Base-by-base conservation (phyloP, 176 grass and related monocot species). In the Zea luxurians region DNA sequence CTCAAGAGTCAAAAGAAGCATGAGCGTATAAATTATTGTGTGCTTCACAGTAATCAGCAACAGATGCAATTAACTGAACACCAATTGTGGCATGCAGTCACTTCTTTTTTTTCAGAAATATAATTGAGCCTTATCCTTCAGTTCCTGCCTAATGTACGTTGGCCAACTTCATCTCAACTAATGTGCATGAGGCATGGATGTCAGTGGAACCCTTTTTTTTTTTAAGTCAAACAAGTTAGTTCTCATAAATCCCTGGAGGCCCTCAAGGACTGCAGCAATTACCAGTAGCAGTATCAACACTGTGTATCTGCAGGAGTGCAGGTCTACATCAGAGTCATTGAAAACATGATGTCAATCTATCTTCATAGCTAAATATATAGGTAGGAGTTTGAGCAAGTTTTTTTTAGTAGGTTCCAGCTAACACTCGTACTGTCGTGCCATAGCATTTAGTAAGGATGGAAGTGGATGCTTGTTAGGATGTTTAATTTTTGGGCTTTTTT, bases 101-200 rank as follows among this genome's bases (percentile, higher is more conserved):
- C 13, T 41, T 21, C 66, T 27, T 47, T 72, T 27, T 63, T 12
- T 4, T 50, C 7, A 50, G 41, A 8, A 27, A 4, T 9, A 1
- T 1, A 20, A 10, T 18, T 54, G 36, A 54, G 7, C 12, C 49
- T 7, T 59, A 12, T 45, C 50, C 6, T 8, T 34, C 34, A 3
- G 12, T 50, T 71, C 7, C 17, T 12, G 3, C 48, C 9, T 40
- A 6, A 18, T 57, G 61, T 71, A 47, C 13, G 45, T 3, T 3
- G 67, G 82, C 63, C 9, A 78, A 71, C 15, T 54, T 46, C 40
- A 15, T 63, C n/a, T 63, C 60, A 71, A 18, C 74, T 70, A 70
- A 63, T 42, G 3, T 3, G 7, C 5, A 17, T 50, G 20, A 13
- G 52, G 43, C 64, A 50, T 13, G 10, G 27, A 59, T 48, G 36